Conservation (phyloP, 2,329 filamentous ascomycete species). For the Stemphylium lycopersici region DNA sequence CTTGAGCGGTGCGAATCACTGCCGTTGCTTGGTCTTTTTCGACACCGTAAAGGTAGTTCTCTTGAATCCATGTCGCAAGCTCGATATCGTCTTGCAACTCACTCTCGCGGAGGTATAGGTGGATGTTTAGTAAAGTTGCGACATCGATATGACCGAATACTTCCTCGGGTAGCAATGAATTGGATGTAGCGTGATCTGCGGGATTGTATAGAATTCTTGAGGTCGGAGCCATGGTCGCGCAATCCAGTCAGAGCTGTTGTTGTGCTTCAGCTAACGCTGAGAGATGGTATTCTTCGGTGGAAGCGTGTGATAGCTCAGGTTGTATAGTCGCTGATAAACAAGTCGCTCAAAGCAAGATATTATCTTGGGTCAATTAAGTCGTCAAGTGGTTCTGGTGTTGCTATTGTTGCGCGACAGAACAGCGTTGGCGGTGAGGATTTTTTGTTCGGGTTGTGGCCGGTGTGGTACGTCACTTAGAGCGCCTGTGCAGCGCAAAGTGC, state of each 20-base stretch:
- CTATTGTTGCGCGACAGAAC: conserved; percentile 10
- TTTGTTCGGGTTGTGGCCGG: conserved; percentile 10
- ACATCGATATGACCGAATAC: conserved; percentile 33
- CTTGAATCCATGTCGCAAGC: conserved; percentile 31
- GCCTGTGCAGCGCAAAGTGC: conserved; percentile 1
- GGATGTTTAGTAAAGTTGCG: conserved; percentile 29
- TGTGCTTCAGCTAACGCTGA: background rate
- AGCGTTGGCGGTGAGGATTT: conserved; percentile 12
- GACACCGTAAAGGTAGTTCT: conserved; percentile 27
- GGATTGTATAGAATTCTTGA: conserved; percentile 1
- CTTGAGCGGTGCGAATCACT: conserved; percentile 27
- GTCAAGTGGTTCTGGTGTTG: background rate
- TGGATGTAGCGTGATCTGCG: conserved; percentile 6
- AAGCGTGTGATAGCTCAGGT: background rate
- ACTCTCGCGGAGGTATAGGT: conserved; percentile 28
- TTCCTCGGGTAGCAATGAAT: conserved; percentile 20
- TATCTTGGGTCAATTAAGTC: background rate
- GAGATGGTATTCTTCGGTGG: background rate
- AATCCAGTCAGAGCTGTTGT: background rate
- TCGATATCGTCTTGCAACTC: conserved; percentile 24
- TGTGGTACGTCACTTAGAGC: conserved; percentile 3
- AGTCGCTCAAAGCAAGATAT: background rate
- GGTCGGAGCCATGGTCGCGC: conserved; percentile 13
- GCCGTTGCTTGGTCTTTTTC: conserved; percentile 6
- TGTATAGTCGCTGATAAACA: background rate